phyloP scores from a whole-genome alignment of 345 rosid genomes.

The Salix purpurea region DNA sequence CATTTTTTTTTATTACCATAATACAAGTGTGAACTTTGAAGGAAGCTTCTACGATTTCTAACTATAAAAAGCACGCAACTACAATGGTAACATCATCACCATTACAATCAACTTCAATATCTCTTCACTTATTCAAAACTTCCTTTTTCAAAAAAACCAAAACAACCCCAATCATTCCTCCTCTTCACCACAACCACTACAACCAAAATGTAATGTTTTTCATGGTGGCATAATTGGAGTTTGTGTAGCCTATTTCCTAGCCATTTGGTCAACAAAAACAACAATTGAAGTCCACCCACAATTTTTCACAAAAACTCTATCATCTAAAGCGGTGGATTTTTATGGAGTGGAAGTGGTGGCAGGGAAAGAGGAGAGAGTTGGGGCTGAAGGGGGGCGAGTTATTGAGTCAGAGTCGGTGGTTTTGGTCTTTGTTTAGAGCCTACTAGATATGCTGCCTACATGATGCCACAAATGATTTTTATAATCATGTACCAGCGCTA shows the following conservation, averaged over 20 bases:
- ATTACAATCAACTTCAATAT: too few relatives aligned
- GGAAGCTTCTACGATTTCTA: too few relatives aligned
- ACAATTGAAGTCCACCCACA: slow-evolving; percentile 87
- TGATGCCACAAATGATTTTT: too few relatives aligned
- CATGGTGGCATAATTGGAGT: slow-evolving; percentile 84
- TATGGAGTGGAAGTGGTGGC: slow-evolving; percentile 67
- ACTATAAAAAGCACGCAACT: too few relatives aligned
- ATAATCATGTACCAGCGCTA: too few relatives aligned
- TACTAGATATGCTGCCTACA: too few relatives aligned
- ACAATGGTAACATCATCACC: too few relatives aligned
- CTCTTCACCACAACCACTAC: slow-evolving; percentile 2
- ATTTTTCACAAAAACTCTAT: slow-evolving; percentile 55
- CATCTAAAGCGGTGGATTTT: slow-evolving; percentile 51
- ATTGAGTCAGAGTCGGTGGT: slow-evolving; percentile 65
- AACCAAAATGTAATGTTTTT: slow-evolving; percentile 41
- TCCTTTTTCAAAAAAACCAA: not conserved
- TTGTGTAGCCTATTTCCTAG: slow-evolving; percentile 79
- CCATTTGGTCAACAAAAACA: slow-evolving; percentile 61
- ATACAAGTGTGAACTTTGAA: too few relatives aligned
- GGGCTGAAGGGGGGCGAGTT: slow-evolving; percentile 39
- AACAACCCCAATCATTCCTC: slow-evolving; percentile 15
- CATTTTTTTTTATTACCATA: too few relatives aligned
- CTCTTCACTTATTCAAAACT: too few relatives aligned
- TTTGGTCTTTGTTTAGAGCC: slow-evolving; percentile 12
- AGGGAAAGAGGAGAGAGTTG: slow-evolving; percentile 55